These are phyloP conservation scores for Pezicula rhizophila DNA, from an alignment of 2,329 filamentous ascomycete species.

Conservation along the genomic window DNA sequence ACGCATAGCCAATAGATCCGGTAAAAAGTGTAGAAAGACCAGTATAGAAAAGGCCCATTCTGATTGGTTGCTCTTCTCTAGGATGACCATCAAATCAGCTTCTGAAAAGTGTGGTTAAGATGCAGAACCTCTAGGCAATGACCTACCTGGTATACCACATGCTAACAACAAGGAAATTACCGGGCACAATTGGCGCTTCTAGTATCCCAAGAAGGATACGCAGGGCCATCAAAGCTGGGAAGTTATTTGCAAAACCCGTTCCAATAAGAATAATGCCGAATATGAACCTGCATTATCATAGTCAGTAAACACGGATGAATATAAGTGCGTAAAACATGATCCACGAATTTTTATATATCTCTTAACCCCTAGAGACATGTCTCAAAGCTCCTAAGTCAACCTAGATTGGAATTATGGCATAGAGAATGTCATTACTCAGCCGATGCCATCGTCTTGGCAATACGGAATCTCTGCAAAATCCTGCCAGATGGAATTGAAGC, in stretches of 20 bases:
- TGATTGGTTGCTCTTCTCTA: conserved; percentile 19
- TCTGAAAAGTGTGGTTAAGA: too few species aligned
- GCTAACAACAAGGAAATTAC: conserved; percentile 27
- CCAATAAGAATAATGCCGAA: conserved; percentile 12
- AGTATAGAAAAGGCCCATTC: conserved; percentile 12
- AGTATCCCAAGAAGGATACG: conserved; percentile 23
- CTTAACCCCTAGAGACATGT: too few species aligned
- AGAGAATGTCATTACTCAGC: too few species aligned
- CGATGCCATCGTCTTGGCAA: conserved; percentile 26
- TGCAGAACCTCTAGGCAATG: too few species aligned
- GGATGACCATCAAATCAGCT: neutral
- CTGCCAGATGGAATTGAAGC: conserved; percentile 27
- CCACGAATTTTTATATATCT: too few species aligned
- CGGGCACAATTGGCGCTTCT: conserved; percentile 25
- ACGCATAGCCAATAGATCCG: conserved; percentile 22
- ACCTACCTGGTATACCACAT: conserved; percentile 25
- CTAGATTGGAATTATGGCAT: too few species aligned
- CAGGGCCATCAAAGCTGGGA: conserved; percentile 14
- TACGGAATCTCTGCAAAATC: conserved; percentile 27
- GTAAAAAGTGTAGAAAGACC: conserved; percentile 15
- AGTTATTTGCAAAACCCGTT: conserved; percentile 13
- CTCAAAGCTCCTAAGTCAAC: too few species aligned
- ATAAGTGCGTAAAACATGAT: too few species aligned
- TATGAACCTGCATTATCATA: neutral
- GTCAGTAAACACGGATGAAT: too few species aligned